Conservation (phyloP, 2,329 filamentous ascomycete genomes). For the Penicillium sp. region DNA sequence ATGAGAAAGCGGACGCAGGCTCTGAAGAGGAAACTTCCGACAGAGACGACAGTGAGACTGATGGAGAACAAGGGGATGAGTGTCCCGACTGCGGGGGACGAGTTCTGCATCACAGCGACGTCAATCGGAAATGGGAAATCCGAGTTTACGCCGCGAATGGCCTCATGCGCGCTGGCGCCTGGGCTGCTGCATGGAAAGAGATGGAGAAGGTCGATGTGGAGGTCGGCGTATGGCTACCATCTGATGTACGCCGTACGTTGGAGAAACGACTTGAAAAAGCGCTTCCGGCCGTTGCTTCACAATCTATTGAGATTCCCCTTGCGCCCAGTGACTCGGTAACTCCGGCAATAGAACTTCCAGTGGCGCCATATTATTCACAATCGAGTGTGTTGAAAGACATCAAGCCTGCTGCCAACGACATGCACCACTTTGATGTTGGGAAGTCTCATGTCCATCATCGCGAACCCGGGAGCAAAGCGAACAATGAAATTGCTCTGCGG, state of each 20-base stretch:
- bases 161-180: conserved; percentile 83
- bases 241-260: conserved; percentile 46
- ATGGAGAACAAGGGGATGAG: conserved; percentile 35
- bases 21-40: conserved; percentile 23
- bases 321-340: conserved; percentile 6
- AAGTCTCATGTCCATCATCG: neutral
- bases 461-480: conserved; percentile 3
- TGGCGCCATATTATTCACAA: conserved; percentile 7
- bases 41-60: conserved; percentile 31
- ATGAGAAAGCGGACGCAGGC: conserved; percentile 24
- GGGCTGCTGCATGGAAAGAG: conserved; percentile 89
- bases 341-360: conserved; percentile 3
- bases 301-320: conserved; percentile 9
- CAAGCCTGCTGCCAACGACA: conserved; percentile 7
- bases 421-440: neutral
- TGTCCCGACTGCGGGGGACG: conserved; percentile 48
- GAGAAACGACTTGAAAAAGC: conserved; percentile 43
- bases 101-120: conserved; percentile 42
- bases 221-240: conserved; percentile 63
- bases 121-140: conserved; percentile 54
- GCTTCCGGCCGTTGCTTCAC: conserved; percentile 24
- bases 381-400: conserved; percentile 6
- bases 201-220: conserved; percentile 99
- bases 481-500: conserved; percentile 45
- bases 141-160: conserved; percentile 95